Conservation (phyloP, 352 stramenopile species). For the Globisporangium irregulare region DNA sequence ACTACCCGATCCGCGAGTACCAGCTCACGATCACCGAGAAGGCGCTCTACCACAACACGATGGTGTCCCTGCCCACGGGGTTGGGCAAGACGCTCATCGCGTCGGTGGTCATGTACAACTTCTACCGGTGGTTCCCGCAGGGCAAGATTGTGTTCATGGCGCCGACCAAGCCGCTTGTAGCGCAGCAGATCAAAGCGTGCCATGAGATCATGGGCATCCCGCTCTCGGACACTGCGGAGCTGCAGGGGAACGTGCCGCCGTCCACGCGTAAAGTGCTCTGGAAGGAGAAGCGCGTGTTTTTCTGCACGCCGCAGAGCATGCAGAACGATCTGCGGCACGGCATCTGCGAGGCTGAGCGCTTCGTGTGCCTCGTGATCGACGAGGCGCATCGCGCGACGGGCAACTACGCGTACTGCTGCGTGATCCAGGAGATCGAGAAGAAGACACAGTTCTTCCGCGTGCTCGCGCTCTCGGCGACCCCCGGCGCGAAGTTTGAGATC, state of each 20-base stretch:
- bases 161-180: conserved; percentile 96
- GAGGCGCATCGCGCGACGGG: conserved; percentile 97
- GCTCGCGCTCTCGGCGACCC: conserved; percentile 96
- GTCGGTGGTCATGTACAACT: conserved; percentile 99
- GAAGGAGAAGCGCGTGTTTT: conserved; percentile 95
- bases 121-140: conserved; percentile 96
- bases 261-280: conserved; percentile 83
- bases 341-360: conserved; percentile 67
- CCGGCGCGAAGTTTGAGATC: conserved; percentile 93
- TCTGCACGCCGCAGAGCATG: conserved; percentile 98
- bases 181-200: conserved; percentile 97
- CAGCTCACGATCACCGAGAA: conserved; percentile 93
- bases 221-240: conserved; percentile 71
- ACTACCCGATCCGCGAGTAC: conserved; percentile 93
- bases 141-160: conserved; percentile 97
- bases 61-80: conserved; percentile 98
- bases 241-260: conserved; percentile 81
- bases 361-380: conserved; percentile 97
- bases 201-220: conserved; percentile 95
- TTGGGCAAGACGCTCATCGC: conserved; percentile 99
- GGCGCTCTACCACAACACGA: conserved; percentile 96
- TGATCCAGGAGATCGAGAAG: conserved; percentile 75
- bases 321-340: conserved; percentile 93
- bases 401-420: conserved; percentile 96
- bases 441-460: conserved; percentile 87